A percentile compares a stretch with the other conserved stretches of the same genome.
phyloP scores from a whole-genome alignment of 805 yeast species.

The Zygotorulaspora chibaensis region DNA sequence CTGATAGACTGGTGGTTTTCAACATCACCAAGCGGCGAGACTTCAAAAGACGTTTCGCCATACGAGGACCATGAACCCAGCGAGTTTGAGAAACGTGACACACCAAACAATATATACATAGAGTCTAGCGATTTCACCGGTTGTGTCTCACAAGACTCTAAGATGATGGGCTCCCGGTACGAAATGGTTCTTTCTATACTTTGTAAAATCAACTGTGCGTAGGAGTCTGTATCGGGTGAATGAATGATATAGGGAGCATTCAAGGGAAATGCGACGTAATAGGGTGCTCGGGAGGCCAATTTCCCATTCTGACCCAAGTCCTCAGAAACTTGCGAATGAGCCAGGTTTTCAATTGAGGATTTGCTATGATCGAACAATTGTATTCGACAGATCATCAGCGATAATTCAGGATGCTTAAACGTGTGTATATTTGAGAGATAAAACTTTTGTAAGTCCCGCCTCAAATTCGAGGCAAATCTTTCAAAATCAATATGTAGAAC shows the following conservation, averaged over 20 bases:
- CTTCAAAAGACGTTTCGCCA: slow-evolving; percentile 64
- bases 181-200: slow-evolving; percentile 54
- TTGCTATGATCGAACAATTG: slow-evolving; percentile 58
- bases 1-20: slow-evolving; percentile 40
- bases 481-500: slow-evolving; percentile 45
- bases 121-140: slow-evolving; percentile 49
- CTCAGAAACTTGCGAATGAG: background rate
- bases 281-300: slow-evolving; percentile 55
- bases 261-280: slow-evolving; percentile 61
- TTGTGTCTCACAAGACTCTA: slow-evolving; percentile 35
- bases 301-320: slow-evolving; percentile 16
- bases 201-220: slow-evolving; percentile 54
- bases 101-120: slow-evolving; percentile 56
- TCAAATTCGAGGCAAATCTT: slow-evolving; percentile 45
- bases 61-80: slow-evolving; percentile 71
- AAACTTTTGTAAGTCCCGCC: slow-evolving; percentile 45
- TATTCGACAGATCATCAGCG: slow-evolving; percentile 56
- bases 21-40: slow-evolving; percentile 52
- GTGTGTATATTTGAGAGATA: slow-evolving; percentile 63
- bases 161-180: slow-evolving; percentile 38
- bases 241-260: slow-evolving; percentile 67
- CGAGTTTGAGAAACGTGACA: slow-evolving; percentile 56
- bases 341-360: slow-evolving; percentile 4
- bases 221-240: slow-evolving; percentile 42
- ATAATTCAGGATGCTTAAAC: slow-evolving; percentile 59